These are phyloP conservation scores for Triticum dicoccoides DNA, from an alignment of 176 grass and related monocot genomes.

Conservation along the genomic window DNA sequence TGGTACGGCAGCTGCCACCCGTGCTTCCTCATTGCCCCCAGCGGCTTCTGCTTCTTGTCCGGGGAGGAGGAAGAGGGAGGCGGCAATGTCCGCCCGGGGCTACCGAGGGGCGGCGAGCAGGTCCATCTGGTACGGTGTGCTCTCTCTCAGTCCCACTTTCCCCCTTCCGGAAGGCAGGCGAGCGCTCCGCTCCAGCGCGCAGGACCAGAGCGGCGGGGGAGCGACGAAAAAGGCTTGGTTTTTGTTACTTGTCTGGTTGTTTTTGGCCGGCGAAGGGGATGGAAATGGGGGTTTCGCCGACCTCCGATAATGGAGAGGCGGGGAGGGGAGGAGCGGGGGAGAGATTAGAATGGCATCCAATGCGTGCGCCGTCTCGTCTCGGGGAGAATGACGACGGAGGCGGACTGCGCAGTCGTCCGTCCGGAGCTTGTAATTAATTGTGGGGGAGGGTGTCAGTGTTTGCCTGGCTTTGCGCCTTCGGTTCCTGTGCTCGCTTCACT, in stretches of 20 bases:
- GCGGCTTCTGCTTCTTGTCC: neutral
- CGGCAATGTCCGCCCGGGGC: neutral
- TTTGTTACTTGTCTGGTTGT: neutral
- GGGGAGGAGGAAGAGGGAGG: neutral
- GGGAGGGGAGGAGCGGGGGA: neutral
- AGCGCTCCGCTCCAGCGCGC: neutral
- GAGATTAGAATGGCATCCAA: constrained; percentile 36
- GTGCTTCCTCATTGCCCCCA: constrained; percentile 84
- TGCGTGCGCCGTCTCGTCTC: constrained; percentile 25
- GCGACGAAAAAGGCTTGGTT: constrained; percentile 12
- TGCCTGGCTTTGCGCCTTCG: neutral
- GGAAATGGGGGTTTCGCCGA: neutral
- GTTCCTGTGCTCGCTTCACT: neutral
- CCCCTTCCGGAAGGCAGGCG: constrained; percentile 5
- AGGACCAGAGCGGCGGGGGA: neutral
- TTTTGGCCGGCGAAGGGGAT: neutral
- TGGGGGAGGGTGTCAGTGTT: neutral
- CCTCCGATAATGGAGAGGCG: constrained; percentile 7
- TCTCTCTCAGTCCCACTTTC: neutral
- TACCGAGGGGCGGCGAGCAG: constrained; percentile 3
- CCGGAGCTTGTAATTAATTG: constrained; percentile 40
- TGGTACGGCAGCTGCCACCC: constrained; percentile 99
- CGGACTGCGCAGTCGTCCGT: constrained; percentile 11
- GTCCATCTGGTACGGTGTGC: neutral
- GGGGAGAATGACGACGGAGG: constrained; percentile 11